Conservation (phyloP, 2,329 filamentous ascomycete genomes). For the Fusarium duplospermum region DNA sequence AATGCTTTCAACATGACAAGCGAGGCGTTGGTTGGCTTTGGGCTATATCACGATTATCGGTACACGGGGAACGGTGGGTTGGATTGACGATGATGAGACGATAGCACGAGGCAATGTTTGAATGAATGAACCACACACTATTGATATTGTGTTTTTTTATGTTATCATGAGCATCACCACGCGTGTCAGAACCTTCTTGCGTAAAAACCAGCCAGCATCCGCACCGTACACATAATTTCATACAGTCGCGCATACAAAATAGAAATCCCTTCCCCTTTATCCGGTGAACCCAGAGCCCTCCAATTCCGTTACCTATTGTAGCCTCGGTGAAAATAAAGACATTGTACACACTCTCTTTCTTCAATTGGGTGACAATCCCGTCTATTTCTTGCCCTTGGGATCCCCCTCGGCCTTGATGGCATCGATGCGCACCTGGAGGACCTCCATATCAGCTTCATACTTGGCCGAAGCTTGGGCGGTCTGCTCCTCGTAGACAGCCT, state of each 20-base stretch:
- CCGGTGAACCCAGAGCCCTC: slow-evolving; percentile 1
- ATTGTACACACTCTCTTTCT: slow-evolving; percentile 6
- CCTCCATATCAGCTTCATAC: slow-evolving; percentile 35
- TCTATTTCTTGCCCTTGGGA: slow-evolving; percentile 29
- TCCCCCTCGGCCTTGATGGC: slow-evolving; percentile 41
- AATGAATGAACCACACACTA: not conserved
- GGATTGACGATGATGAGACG: not conserved
- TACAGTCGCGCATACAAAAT: slow-evolving; percentile 21
- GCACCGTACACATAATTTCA: slow-evolving; percentile 18
- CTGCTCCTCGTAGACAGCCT: slow-evolving; percentile 53
- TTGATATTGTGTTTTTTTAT: not conserved
- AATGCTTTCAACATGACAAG: slow-evolving; percentile 3
- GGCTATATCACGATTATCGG: not conserved
- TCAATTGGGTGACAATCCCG: slow-evolving; percentile 9
- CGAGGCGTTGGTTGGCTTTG: slow-evolving; percentile 32
- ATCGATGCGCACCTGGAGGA: slow-evolving; percentile 48
- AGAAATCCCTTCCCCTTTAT: slow-evolving; percentile 6
- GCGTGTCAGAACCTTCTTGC: not conserved
- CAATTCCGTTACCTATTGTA: slow-evolving; percentile 4
- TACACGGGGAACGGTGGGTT: not conserved
- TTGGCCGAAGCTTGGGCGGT: slow-evolving; percentile 25
- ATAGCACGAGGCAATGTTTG: not conserved
- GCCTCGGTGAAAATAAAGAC: not conserved
- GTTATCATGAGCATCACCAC: not conserved
- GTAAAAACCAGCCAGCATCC: not conserved